Evolutionary conservation across 1,284 basidiomycete species (phyloP).

Genomic region (Mycosarcoma mackinlayi): DNA sequence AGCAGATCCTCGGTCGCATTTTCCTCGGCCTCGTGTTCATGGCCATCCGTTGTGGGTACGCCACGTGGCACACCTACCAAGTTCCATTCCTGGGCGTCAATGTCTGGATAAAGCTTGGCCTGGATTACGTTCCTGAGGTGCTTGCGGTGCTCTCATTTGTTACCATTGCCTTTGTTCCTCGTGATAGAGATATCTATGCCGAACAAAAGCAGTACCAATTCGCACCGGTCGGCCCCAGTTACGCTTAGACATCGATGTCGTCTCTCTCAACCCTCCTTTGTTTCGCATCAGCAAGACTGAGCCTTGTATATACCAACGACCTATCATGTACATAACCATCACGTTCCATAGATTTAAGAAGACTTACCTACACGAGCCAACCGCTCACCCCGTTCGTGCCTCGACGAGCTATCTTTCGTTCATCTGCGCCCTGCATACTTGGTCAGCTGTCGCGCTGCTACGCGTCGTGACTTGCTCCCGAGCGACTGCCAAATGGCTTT

Average conservation of each 20-base stretch:
- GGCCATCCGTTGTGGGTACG: constrained; percentile 9
- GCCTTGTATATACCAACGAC: no score
- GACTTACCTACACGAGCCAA: no score
- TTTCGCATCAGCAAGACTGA: no score
- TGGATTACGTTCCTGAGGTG: constrained; percentile 22
- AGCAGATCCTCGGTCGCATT: constrained; percentile 10
- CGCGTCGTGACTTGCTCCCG: no score
- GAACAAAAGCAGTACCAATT: constrained; percentile 1
- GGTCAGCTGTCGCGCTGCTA: no score
- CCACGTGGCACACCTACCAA: constrained; percentile 9
- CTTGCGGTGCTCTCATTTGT: constrained; percentile 9
- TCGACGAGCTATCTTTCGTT: no score
- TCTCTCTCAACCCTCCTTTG: no score
- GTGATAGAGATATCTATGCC: neutral
- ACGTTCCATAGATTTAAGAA: no score
- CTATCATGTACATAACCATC: no score
- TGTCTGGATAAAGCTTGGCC: constrained; percentile 11
- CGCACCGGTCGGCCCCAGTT: neutral
- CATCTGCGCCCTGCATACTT: no score
- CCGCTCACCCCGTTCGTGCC: no score
- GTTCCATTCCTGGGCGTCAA: constrained; percentile 9
- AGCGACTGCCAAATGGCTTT: no score
- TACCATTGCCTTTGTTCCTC: constrained; percentile 7
- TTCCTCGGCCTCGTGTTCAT: constrained; percentile 17
- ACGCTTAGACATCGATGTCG: neutral